Evolutionary conservation across 306 rosid species (phyloP).

Genomic region (Mimosa pudica): DNA sequence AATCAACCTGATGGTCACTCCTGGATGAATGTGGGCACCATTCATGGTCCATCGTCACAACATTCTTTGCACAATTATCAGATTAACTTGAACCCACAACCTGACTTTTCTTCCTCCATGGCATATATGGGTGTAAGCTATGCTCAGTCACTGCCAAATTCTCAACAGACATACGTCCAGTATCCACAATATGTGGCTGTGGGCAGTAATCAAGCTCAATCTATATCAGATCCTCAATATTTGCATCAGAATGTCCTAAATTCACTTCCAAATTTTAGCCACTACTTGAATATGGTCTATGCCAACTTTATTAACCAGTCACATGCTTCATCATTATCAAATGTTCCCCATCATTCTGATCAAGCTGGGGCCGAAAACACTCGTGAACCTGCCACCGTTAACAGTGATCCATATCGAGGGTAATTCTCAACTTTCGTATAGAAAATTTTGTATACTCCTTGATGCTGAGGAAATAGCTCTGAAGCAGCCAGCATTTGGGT

Average conservation of each 20-base stretch:
- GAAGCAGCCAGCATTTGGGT: slow-evolving; percentile 4
- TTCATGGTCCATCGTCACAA: slow-evolving; percentile 16
- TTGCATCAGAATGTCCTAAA: slow-evolving; percentile 18
- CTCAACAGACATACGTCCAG: slow-evolving; percentile 25
- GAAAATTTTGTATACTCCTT: slow-evolving; percentile 17
- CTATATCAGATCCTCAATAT: slow-evolving; percentile 27
- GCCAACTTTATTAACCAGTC: slow-evolving; percentile 27
- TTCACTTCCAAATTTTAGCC: slow-evolving; percentile 24
- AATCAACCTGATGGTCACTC: slow-evolving; percentile 26
- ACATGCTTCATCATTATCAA: slow-evolving; percentile 20
- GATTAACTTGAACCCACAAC: slow-evolving; percentile 24
- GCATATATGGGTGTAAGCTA: slow-evolving; percentile 1
- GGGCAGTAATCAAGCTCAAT: slow-evolving; percentile 31
- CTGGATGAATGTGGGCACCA: slow-evolving; percentile 17
- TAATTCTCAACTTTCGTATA: slow-evolving; percentile 31
- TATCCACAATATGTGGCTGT: slow-evolving; percentile 17
- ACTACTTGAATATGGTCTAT: slow-evolving; percentile 25
- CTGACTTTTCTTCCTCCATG: slow-evolving; percentile 25
- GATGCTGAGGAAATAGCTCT: not conserved
- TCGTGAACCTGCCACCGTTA: slow-evolving; percentile 30
- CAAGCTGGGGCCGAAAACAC: not conserved
- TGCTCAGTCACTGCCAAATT: slow-evolving; percentile 26
- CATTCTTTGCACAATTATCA: slow-evolving; percentile 25
- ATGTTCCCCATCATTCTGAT: slow-evolving; percentile 16
- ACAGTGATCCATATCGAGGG: slow-evolving; percentile 32